phyloP scores from a whole-genome alignment of 73 alveolate species.

The Blepharisma stoltei region DNA sequence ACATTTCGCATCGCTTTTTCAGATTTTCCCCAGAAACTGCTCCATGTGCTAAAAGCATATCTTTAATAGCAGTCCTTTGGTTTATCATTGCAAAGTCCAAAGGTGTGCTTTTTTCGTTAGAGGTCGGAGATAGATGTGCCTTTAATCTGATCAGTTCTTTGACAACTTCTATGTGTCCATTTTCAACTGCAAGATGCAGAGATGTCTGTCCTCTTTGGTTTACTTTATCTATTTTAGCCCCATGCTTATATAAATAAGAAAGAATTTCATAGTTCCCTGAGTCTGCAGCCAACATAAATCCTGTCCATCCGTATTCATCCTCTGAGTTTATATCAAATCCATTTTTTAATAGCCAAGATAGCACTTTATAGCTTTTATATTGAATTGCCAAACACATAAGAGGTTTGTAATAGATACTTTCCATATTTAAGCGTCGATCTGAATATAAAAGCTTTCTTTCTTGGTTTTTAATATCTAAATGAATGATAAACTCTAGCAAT shows the following conservation, averaged over 20 bases:
- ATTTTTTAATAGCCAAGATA: neutral
- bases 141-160: slow-evolving; percentile 1
- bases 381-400: neutral
- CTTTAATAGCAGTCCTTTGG: neutral
- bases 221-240: neutral
- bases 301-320: slow-evolving; percentile 2
- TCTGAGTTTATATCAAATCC: slow-evolving; percentile 14
- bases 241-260: neutral
- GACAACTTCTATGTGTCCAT: slow-evolving; percentile 1
- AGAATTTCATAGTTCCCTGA: neutral
- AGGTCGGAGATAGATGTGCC: neutral
- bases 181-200: slow-evolving; percentile 24
- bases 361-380: neutral
- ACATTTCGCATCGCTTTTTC: neutral
- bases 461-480: neutral
- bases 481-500: neutral
- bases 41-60: slow-evolving; percentile 22
- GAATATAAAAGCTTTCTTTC: neutral
- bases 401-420: neutral
- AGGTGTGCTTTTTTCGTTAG: neutral
- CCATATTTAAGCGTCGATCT: neutral
- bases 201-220: slow-evolving; percentile 2
- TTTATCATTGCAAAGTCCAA: slow-evolving; percentile 16
- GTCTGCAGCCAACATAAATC: neutral
- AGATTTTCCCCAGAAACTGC: neutral